A percentile compares a stretch with the other conserved stretches of the same genome.
These are phyloP conservation scores for Globisporangium parvum DNA, from an alignment of 352 stramenopile species.

Conservation along the genomic window DNA sequence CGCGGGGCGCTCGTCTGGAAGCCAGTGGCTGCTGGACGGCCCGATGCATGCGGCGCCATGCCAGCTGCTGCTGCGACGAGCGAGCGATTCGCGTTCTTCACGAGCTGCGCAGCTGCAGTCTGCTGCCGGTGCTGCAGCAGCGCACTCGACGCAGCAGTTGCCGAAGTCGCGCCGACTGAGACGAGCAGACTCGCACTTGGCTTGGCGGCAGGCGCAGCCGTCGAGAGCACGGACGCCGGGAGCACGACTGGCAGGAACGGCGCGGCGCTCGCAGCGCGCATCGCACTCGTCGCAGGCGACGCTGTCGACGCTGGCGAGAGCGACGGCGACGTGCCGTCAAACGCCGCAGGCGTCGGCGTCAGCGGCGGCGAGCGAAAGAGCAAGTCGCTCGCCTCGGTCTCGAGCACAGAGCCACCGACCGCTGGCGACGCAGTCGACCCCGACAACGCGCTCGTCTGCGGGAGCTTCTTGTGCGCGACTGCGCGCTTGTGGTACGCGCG, in stretches of 20 bases:
- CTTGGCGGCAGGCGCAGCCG: neutral
- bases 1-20: constrained; percentile 23
- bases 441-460: constrained; percentile 29
- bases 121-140: constrained; percentile 14
- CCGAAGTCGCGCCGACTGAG: constrained; percentile 1
- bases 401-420: neutral
- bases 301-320: constrained; percentile 14
- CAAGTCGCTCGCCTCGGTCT: constrained; percentile 9
- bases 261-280: constrained; percentile 6
- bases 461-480: constrained; percentile 77
- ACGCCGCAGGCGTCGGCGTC: constrained; percentile 7
- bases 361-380: constrained; percentile 13
- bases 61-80: constrained; percentile 5
- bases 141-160: constrained; percentile 1
- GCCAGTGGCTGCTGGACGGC: constrained; percentile 19
- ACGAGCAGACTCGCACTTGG: constrained; percentile 6
- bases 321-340: constrained; percentile 19
- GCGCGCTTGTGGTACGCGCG: constrained; percentile 77
- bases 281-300: constrained; percentile 8
- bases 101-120: constrained; percentile 7
- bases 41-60: constrained; percentile 4
- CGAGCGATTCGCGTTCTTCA: constrained; percentile 7
- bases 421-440: too few relatives aligned
- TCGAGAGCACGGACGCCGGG: constrained; percentile 15
- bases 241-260: constrained; percentile 20